Evolutionary conservation across 2,329 filamentous ascomycete genomes (phyloP).

Genomic region (Aspergillus sp.): DNA sequence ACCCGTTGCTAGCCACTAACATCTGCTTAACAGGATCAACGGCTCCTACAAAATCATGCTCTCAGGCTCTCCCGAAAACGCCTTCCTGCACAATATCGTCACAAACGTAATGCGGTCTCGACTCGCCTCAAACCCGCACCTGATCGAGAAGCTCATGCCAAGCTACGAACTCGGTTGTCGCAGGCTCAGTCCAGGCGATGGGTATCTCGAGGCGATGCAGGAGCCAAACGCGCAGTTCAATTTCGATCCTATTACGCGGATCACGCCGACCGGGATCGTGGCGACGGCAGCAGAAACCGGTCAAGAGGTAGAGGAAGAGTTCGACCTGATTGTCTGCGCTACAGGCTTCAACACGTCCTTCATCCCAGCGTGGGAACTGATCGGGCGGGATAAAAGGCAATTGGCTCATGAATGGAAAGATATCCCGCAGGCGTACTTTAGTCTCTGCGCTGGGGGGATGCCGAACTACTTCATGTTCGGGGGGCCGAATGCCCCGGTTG

Average conservation of each 20-base stretch:
- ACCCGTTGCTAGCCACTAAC: not conserved
- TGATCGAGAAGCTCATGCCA: conserved; percentile 26
- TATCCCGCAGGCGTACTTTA: conserved; percentile 25
- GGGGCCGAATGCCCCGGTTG: conserved; percentile 23
- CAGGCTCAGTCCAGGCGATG: conserved; percentile 28
- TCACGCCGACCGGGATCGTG: conserved; percentile 23
- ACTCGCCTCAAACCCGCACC: conserved; percentile 16
- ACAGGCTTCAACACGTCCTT: conserved; percentile 45
- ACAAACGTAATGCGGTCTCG: conserved; percentile 20
- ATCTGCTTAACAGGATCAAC: conserved; percentile 3
- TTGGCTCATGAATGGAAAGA: conserved; percentile 24
- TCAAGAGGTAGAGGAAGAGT: conserved; percentile 13
- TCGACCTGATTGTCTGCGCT: conserved; percentile 38
- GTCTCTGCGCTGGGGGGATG: conserved; percentile 17
- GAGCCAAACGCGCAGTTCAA: conserved; percentile 23
- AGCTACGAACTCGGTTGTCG: conserved; percentile 27
- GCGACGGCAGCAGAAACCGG: conserved; percentile 17
- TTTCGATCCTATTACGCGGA: conserved; percentile 21
- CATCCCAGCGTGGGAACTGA: conserved; percentile 34
- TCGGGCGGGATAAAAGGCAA: conserved; percentile 26
- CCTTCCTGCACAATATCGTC: not conserved
- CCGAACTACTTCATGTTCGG: conserved; percentile 34
- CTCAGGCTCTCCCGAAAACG: conserved; percentile 12
- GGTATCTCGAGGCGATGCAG: conserved; percentile 29
- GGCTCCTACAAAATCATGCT: conserved; percentile 17